Percentiles rank a stretch among this genome's conserved stretches.
These are phyloP conservation scores for Herpotrichia juniperi DNA, from an alignment of 2,329 filamentous ascomycete genomes.

Conservation along the genomic window DNA sequence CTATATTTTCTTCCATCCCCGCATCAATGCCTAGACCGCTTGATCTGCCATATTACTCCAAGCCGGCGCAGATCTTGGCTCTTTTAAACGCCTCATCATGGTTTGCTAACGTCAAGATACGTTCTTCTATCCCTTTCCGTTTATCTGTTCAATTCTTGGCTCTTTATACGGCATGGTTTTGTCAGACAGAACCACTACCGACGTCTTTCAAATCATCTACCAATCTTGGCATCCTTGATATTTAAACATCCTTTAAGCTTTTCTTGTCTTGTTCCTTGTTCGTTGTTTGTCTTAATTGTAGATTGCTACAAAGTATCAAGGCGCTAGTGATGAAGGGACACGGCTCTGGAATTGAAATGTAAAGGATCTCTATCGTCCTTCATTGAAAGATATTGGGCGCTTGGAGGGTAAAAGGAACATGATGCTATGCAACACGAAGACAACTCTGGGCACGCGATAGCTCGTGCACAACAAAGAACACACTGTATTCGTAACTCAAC, in stretches of 20 bases:
- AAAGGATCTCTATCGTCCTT: neutral
- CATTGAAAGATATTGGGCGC: neutral
- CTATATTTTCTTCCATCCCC: neutral
- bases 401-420: too few species aligned
- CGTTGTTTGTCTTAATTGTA: neutral
- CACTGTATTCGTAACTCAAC: neutral
- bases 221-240: too few species aligned
- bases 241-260: too few species aligned
- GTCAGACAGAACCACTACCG: neutral
- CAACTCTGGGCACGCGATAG: too few species aligned
- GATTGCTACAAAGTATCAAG: neutral
- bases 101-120: neutral
- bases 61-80: neutral
- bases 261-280: neutral
- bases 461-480: neutral
- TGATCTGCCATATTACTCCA: conserved; percentile 1
- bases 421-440: too few species aligned
- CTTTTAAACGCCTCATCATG: neutral
- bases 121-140: neutral
- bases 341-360: neutral
- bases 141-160: neutral
- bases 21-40: neutral
- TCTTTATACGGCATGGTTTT: neutral
- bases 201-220: neutral
- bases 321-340: neutral